Percentiles rank a stretch among this genome's conserved stretches.
Evolutionary conservation across 2,329 filamentous ascomycete genomes (phyloP).

Genomic region (Ambrosiella cleistominuta): DNA sequence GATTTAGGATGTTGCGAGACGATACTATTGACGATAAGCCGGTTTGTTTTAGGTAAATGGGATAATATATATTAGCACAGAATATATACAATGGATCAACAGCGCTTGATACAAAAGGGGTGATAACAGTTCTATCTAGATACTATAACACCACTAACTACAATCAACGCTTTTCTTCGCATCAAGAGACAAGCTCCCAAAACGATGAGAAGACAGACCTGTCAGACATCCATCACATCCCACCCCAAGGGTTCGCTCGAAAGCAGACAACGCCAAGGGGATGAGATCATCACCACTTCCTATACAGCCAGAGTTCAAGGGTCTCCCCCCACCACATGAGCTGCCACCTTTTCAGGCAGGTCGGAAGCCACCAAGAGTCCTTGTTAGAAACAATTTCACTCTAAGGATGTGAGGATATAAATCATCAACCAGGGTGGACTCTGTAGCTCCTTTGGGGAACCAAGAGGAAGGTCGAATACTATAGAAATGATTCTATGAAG

Average conservation of each 20-base stretch:
- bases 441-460: constrained; percentile 85
- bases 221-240: constrained; percentile 83
- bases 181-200: constrained; percentile 19
- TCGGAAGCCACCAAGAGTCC: constrained; percentile 34
- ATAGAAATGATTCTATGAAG: constrained; percentile 82
- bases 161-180: constrained; percentile 29
- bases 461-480: constrained; percentile 84
- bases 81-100: too few relatives aligned
- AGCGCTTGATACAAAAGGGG: too few relatives aligned
- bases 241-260: constrained; percentile 63
- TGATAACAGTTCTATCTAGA: too few relatives aligned
- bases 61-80: too few relatives aligned
- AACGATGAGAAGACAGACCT: constrained; percentile 41
- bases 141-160: too few relatives aligned
- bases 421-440: constrained; percentile 92
- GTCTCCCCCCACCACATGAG: constrained; percentile 12
- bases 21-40: background rate
- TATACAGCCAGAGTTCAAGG: constrained; percentile 39
- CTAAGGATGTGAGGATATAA: constrained; percentile 72
- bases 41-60: too few relatives aligned
- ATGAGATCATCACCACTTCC: constrained; percentile 92
- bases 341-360: constrained; percentile 47
- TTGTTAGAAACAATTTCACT: constrained; percentile 46
- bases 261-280: constrained; percentile 53
- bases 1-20: background rate